Evolutionary conservation across 2,329 filamentous ascomycete species (phyloP).

Genomic region (Rhytidhysteron rufulum): DNA sequence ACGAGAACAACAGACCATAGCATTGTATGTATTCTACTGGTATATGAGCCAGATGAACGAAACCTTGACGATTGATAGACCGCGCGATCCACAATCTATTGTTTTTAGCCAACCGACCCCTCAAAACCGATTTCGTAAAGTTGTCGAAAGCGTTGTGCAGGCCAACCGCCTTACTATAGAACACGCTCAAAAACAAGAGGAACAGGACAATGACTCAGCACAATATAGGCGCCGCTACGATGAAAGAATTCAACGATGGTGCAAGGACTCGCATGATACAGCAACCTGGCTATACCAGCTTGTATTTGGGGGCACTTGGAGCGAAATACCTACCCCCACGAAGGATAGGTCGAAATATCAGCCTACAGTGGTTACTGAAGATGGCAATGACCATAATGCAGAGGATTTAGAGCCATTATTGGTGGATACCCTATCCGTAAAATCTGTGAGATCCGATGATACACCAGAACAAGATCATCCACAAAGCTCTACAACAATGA

Average conservation of each 20-base stretch:
- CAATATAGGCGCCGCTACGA: conserved; percentile 3
- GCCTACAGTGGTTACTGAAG: too few relatives aligned
- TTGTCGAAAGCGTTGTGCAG: conserved; percentile 16
- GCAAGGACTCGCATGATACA: conserved; percentile 12
- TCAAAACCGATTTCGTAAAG: conserved; percentile 13
- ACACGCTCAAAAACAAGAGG: conserved; percentile 11
- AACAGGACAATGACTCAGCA: conserved; percentile 3
- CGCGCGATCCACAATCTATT: background rate
- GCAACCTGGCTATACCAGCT: conserved; percentile 19
- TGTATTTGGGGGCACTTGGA: too few relatives aligned
- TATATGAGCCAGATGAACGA: background rate
- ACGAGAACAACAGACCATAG: conserved; percentile 4
- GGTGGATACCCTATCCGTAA: too few relatives aligned
- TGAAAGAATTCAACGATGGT: conserved; percentile 10
- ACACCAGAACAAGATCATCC: too few relatives aligned
- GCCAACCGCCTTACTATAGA: conserved; percentile 14
- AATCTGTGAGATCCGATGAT: too few relatives aligned
- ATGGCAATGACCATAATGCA: too few relatives aligned
- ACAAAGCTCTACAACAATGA: too few relatives aligned
- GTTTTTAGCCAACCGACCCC: background rate
- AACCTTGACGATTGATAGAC: background rate
- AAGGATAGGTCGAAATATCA: too few relatives aligned
- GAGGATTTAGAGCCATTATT: too few relatives aligned
- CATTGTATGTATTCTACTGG: too few relatives aligned
- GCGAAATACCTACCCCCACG: too few relatives aligned